A percentile compares a stretch with the other conserved stretches of the same genome.
phyloP scores from a whole-genome alignment of 2,329 filamentous ascomycete species.

The Coniella vitis region DNA sequence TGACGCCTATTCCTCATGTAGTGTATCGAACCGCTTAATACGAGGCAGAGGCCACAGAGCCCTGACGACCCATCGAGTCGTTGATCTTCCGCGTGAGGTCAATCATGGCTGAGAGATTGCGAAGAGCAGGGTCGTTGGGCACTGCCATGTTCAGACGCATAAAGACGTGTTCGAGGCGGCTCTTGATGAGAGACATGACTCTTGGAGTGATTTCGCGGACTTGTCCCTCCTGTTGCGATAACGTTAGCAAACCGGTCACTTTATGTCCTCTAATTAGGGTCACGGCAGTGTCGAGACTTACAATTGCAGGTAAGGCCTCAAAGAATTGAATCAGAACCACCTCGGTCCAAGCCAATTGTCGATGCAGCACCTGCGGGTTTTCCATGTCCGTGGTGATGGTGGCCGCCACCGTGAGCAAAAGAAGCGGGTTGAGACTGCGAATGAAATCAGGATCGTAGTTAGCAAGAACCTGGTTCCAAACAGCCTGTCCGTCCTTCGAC shows the following conservation, averaged over 20 bases:
- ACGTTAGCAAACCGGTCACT: neutral
- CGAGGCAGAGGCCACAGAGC: neutral
- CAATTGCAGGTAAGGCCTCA: constrained; percentile 40
- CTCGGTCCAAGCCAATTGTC: constrained; percentile 56
- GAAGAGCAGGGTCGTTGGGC: constrained; percentile 41
- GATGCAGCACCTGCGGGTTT: constrained; percentile 39
- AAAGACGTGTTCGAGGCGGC: constrained; percentile 46
- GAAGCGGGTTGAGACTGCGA: constrained; percentile 50
- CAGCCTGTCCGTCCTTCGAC: constrained; percentile 46
- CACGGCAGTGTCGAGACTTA: constrained; percentile 35
- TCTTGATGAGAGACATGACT: constrained; percentile 48
- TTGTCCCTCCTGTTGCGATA: constrained; percentile 39
- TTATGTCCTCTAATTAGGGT: neutral
- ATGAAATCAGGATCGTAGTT: constrained; percentile 47
- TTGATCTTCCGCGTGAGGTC: constrained; percentile 26
- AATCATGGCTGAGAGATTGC: constrained; percentile 40
- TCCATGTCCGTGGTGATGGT: constrained; percentile 55
- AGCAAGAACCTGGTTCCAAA: constrained; percentile 51
- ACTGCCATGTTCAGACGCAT: constrained; percentile 41
- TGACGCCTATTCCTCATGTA: too few species aligned
- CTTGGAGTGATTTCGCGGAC: constrained; percentile 49
- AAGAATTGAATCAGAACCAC: constrained; percentile 50
- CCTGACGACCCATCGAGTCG: constrained; percentile 16
- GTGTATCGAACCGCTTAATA: neutral
- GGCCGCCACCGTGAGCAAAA: constrained; percentile 58